Percentiles rank a stretch among this genome's conserved stretches.
Conservation (phyloP, 306 rosid genomes). For the Chamaecrista fasciculata region DNA sequence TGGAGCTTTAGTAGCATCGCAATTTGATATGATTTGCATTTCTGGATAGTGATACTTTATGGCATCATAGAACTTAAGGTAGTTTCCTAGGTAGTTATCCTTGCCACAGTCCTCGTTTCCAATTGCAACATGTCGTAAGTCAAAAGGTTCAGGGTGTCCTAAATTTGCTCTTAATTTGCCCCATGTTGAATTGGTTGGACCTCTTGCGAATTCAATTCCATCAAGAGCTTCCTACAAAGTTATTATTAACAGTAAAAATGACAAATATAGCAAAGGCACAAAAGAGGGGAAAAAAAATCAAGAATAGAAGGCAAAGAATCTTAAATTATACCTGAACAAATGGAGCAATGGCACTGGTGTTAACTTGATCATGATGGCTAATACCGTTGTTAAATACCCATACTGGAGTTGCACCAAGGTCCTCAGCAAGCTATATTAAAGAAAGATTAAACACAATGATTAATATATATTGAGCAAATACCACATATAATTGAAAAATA, state of each 20-base stretch:
- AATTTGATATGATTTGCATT: constrained; percentile 77
- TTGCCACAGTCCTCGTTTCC: constrained; percentile 77
- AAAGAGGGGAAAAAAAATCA: too few species aligned
- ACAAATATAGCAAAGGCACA: too few species aligned
- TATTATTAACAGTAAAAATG: too few species aligned
- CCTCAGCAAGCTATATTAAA: constrained; percentile 78
- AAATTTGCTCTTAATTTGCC: constrained; percentile 69
- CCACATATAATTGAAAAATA: too few species aligned
- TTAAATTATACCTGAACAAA: constrained; percentile 61
- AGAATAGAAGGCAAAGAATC: too few species aligned
- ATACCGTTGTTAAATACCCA: constrained; percentile 95
- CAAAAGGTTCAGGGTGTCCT: constrained; percentile 77
- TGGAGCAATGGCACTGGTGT: constrained; percentile 45
- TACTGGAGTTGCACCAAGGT: constrained; percentile 65
- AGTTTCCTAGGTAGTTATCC: constrained; percentile 67
- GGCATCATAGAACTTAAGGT: constrained; percentile 55
- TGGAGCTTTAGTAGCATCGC: constrained; percentile 62
- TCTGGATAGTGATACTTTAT: constrained; percentile 69
- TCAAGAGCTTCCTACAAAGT: constrained; percentile 99
- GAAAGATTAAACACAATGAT: not conserved
- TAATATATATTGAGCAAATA: too few species aligned
- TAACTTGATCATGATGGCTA: constrained; percentile 75
- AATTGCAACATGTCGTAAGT: constrained; percentile 57
- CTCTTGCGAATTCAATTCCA: constrained; percentile 84
- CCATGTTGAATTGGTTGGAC: constrained; percentile 56